Evolutionary conservation across 108 stramenopile genomes (phyloP), one percentile per base, ranked within the genome.

Genomic region (Skeletonema costatum): DNA sequence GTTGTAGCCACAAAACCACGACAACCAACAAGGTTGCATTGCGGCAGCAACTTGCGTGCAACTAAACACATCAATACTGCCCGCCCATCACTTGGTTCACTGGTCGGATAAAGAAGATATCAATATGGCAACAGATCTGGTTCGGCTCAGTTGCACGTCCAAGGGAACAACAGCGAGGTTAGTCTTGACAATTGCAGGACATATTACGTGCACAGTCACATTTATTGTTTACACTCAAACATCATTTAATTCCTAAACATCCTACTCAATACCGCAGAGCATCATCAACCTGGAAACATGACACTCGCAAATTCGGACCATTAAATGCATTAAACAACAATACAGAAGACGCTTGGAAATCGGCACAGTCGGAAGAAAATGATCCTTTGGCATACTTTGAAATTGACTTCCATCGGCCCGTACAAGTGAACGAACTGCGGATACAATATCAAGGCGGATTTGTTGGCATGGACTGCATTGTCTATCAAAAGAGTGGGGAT

Each of bases 381-480:
- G 44, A 80, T 64, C 80, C 80, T 32, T 35, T 79, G 33, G 72
- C 71, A 32, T 78, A 69, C 64, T 83, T 68, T 46, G 77, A 83
- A 75, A 46, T 83, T 12, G 33, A 78, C 66, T 83, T 83, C 64
- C 51, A 78, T 51, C 77, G 73, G 50, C 60, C 63, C 17, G 82
- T 83, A 0, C 17, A 39, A 9, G 71, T 83, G 42, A 50, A 42
- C 14, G 78, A 83, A 50, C 21, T 83, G 7, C 77, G 82, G 8
- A 48, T 83, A 11, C 77, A 78, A 74, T 83, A 74, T 69, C 82
- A 83, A 61, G 82, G 82, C 35, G 82, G 82, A 33, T 83, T 83
- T 58, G 82, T 78, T 13, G 77, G 77, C 5, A 78, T 78, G 77
- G 73, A 83, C 31, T 83, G 82, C 29, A 69, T 64, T 5, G 82